Evolutionary conservation across 1,139 yeast genomes (phyloP), one percentile per base, ranked within the genome.

Genomic region (Blastobotrys capitulatus): DNA sequence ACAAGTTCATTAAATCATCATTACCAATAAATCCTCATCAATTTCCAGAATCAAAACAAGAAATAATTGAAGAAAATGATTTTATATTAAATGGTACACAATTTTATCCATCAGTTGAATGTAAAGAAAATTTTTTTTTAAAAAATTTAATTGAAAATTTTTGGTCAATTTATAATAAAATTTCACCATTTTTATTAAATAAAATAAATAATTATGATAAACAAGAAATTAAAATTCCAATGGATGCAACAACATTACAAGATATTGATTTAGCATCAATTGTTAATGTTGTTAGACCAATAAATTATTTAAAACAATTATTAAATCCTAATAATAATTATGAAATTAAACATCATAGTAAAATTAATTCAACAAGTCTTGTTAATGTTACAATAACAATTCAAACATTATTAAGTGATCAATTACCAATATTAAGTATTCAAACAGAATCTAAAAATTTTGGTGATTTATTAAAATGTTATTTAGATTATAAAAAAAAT

Each of bases 261-360:
- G 42, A 39, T 20, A 27, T 39, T 5, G 10, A 25, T 8, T 15
- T 39, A 6, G 46, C 37, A 5, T 27, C 22, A 2, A 22, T 29
- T 15, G 42, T 41, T 2, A 46, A 47, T 31, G 41, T 38, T 2
- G 19, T 29, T 12, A 31, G 46, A 6, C 50, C 50, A 12, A 38
- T 46, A 1, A 7, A 22, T 8, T 16, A 16, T n/a, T 8, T 25
- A 12, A 25, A 41, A 37, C 31, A 27, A 19, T 4, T 16, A 2
- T 15, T 43, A 34, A 13, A 12, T 8, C 27, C 38, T 20, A 13
- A 9, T 6, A 29, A 6, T 6, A 6, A 13, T 3, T 29, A 6
- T 29, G 32, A 29, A 6, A 29, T 29, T 3, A 29, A 29, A 29
- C 9, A 13, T 9, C 9, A 29, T 13, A 9, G 9, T 3, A 29